Evolutionary conservation across 768 basidiomycete species (phyloP).

Genomic region (Amanita thiersii): DNA sequence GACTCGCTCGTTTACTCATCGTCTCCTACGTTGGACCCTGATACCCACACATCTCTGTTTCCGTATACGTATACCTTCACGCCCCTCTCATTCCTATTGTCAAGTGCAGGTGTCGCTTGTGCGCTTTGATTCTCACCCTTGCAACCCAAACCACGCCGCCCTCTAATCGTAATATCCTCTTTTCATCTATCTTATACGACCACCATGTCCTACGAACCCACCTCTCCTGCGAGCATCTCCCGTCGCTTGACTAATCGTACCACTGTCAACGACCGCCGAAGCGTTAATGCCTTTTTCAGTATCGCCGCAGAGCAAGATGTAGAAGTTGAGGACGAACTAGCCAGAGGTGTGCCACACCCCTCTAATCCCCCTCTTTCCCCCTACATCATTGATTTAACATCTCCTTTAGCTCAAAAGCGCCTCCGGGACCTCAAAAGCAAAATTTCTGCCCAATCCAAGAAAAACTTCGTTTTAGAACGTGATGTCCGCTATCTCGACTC

Average conservation of each 20-base stretch:
- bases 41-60: conserved; percentile 5
- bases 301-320: conserved; percentile 99
- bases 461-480: conserved; percentile 98
- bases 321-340: conserved; percentile 95
- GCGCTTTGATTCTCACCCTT: conserved; percentile 13
- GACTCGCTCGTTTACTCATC: conserved; percentile 4
- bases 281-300: conserved; percentile 91
- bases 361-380: conserved; percentile 4
- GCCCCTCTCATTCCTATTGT: conserved; percentile 17
- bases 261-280: conserved; percentile 76
- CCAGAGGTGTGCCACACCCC: conserved; percentile 64
- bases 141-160: conserved; percentile 11
- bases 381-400: conserved; percentile 3
- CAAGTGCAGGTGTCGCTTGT: conserved; percentile 39
- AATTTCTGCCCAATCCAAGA: conserved; percentile 98
- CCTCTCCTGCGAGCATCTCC: conserved; percentile 59
- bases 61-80: conserved; percentile 12
- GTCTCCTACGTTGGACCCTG: conserved; percentile 7
- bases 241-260: conserved; percentile 85
- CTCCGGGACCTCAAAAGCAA: conserved; percentile 92
- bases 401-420: conserved; percentile 81
- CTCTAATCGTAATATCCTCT: conserved; percentile 13
- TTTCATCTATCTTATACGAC: conserved; percentile 19
- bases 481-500: conserved; percentile 98
- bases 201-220: conserved; percentile 55